These are phyloP conservation scores for Penicillium sp. DNA, from an alignment of 2,329 filamentous ascomycete genomes.

Conservation along the genomic window DNA sequence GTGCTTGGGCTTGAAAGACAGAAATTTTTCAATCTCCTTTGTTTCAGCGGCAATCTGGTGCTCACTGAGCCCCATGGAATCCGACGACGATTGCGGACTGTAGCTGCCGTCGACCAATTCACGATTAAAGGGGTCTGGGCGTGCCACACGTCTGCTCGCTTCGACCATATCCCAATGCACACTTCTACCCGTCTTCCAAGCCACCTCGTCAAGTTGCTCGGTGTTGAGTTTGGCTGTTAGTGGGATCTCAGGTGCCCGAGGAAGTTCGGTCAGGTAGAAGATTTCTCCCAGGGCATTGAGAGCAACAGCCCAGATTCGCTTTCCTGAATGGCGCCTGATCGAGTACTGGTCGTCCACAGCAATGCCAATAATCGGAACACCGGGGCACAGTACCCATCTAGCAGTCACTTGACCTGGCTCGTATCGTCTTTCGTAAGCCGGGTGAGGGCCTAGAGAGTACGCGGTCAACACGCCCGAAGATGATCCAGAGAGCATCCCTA, in stretches of 20 bases:
- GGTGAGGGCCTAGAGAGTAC: constrained; percentile 62
- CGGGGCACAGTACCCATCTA: constrained; percentile 82
- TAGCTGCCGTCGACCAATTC: constrained; percentile 63
- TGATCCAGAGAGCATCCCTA: constrained; percentile 76
- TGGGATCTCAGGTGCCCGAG: constrained; percentile 46
- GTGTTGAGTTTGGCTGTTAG: constrained; percentile 33
- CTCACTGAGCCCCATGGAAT: constrained; percentile 60
- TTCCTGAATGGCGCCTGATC: constrained; percentile 56
- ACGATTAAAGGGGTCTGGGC: constrained; percentile 63
- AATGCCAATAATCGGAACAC: constrained; percentile 80
- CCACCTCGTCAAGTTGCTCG: constrained; percentile 54
- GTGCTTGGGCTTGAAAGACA: constrained; percentile 63
- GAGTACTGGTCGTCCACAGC: constrained; percentile 76
- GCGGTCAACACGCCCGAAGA: constrained; percentile 73
- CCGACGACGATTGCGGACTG: constrained; percentile 68
- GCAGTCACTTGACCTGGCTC: constrained; percentile 70
- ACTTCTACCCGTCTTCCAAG: constrained; percentile 72
- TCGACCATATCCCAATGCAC: constrained; percentile 76
- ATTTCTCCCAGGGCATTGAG: constrained; percentile 88
- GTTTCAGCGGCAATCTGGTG: constrained; percentile 68
- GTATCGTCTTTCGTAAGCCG: constrained; percentile 53
- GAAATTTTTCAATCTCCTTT: constrained; percentile 67
- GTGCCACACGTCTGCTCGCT: constrained; percentile 61
- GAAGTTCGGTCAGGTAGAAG: constrained; percentile 70
- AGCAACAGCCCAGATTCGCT: constrained; percentile 81